Conservation (phyloP, 2,329 filamentous ascomycete genomes). For the Shiraia sp. region DNA sequence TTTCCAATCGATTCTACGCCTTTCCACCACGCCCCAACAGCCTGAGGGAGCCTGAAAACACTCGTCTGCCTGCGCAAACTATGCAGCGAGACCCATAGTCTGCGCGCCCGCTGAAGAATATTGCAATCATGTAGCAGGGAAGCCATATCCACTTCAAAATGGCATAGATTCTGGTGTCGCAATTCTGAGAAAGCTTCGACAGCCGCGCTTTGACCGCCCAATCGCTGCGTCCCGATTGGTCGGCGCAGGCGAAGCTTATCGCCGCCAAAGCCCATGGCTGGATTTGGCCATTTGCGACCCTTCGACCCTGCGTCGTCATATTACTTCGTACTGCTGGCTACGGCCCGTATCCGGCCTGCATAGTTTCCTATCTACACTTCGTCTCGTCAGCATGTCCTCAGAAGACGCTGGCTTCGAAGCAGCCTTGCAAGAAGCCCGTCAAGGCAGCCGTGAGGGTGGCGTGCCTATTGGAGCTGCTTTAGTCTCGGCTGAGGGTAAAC, state of each 20-base stretch:
- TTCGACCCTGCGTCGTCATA: slow-evolving; percentile 15
- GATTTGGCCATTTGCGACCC: slow-evolving; percentile 14
- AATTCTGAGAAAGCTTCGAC: slow-evolving; percentile 6
- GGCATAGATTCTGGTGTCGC: background rate
- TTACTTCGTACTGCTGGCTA: slow-evolving; percentile 4
- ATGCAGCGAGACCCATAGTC: slow-evolving; percentile 1
- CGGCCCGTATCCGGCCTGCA: too few relatives aligned
- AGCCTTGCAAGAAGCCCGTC: slow-evolving; percentile 61
- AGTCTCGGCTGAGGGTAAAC: slow-evolving; percentile 69
- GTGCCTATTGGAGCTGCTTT: slow-evolving; percentile 65
- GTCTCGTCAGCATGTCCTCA: slow-evolving; percentile 25
- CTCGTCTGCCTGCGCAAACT: slow-evolving; percentile 14
- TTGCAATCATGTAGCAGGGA: background rate
- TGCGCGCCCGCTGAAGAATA: too few relatives aligned
- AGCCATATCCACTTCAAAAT: too few relatives aligned
- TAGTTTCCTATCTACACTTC: background rate
- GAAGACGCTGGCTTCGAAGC: slow-evolving; percentile 56
- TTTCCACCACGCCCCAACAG: slow-evolving; percentile 37
- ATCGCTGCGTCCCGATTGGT: slow-evolving; percentile 15
- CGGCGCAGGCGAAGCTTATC: slow-evolving; percentile 18
- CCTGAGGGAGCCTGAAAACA: slow-evolving; percentile 24
- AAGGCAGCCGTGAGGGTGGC: slow-evolving; percentile 60
- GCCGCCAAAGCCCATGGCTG: slow-evolving; percentile 8
- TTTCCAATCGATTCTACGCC: slow-evolving; percentile 40
- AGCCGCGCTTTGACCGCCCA: slow-evolving; percentile 3